phyloP scores from a whole-genome alignment of 2,329 filamentous ascomycete species.

The Tolypocladium amazonense region DNA sequence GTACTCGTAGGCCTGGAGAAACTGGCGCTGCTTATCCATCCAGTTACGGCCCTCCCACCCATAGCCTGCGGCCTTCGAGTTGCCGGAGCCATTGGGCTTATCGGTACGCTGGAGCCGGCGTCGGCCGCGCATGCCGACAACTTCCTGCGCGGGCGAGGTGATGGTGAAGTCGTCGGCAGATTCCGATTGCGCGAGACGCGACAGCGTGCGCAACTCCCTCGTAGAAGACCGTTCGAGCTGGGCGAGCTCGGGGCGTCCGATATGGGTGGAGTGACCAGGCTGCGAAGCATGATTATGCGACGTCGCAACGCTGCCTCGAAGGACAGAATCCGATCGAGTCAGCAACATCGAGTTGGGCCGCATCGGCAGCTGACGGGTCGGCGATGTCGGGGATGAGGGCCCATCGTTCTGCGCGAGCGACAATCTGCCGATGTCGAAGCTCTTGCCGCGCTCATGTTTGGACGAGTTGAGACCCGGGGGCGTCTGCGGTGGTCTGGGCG shows the following conservation, averaged over 20 bases:
- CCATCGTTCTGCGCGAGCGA: slow-evolving; percentile 36
- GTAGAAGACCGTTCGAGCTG: slow-evolving; percentile 82
- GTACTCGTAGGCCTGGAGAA: slow-evolving; percentile 94
- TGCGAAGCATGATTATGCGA: slow-evolving; percentile 18
- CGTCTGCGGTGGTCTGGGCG: slow-evolving; percentile 26
- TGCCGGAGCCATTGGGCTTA: slow-evolving; percentile 35
- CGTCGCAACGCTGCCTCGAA: slow-evolving; percentile 20
- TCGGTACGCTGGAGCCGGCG: slow-evolving; percentile 67
- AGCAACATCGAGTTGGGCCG: slow-evolving; percentile 54
- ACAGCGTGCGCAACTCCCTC: slow-evolving; percentile 77
- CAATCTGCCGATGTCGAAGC: slow-evolving; percentile 49
- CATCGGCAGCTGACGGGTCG: slow-evolving; percentile 28
- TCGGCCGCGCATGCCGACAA: slow-evolving; percentile 76
- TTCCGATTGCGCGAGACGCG: slow-evolving; percentile 66
- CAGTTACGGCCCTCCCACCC: slow-evolving; percentile 79
- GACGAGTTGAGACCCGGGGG: slow-evolving; percentile 9
- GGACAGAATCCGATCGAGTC: slow-evolving; percentile 44
- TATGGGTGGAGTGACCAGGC: slow-evolving; percentile 25
- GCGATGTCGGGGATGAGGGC: slow-evolving; percentile 29
- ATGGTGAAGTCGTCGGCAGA: slow-evolving; percentile 74
- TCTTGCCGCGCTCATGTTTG: slow-evolving; percentile 50
- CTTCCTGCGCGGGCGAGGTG: slow-evolving; percentile 68
- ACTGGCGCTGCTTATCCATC: slow-evolving; percentile 99
- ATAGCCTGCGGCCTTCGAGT: slow-evolving; percentile 41
- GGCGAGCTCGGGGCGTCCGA: slow-evolving; percentile 65